phyloP scores from a whole-genome alignment of 2,329 filamentous ascomycete species.

The Diaporthe sp. region DNA sequence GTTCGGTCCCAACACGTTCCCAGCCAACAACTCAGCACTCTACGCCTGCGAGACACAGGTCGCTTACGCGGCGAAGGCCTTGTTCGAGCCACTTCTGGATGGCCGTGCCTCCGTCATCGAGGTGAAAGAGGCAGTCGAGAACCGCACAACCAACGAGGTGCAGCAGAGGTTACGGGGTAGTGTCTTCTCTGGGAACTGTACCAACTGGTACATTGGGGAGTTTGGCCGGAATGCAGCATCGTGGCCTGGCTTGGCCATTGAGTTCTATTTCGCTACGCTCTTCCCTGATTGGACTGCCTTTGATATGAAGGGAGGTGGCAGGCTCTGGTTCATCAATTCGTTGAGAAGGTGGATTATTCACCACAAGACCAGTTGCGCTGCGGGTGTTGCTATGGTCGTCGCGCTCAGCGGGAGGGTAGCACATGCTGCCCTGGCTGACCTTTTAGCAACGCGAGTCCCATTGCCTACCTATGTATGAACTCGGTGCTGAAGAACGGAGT shows the following conservation, averaged over 20 bases:
- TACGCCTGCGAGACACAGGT: conserved; percentile 44
- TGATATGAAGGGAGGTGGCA: neutral
- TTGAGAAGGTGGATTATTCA: neutral
- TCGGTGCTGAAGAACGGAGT: too few species aligned
- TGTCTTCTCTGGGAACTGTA: conserved; percentile 54
- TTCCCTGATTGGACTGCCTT: neutral
- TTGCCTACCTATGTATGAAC: too few species aligned
- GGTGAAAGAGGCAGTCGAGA: conserved; percentile 52
- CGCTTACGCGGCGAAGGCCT: conserved; percentile 41
- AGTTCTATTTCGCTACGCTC: conserved; percentile 43
- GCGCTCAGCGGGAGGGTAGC: too few species aligned
- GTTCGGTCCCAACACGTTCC: conserved; percentile 45
- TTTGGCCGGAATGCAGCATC: conserved; percentile 53
- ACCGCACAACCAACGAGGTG: conserved; percentile 48
- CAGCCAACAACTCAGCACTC: conserved; percentile 43
- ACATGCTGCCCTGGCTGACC: too few species aligned
- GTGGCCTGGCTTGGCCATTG: conserved; percentile 49
- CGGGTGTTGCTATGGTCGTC: too few species aligned
- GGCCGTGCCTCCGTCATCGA: conserved; percentile 50
- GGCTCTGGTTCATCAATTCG: neutral
- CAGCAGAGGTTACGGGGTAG: conserved; percentile 49
- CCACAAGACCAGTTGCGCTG: too few species aligned
- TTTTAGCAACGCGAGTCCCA: too few species aligned
- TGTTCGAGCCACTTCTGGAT: conserved; percentile 48
- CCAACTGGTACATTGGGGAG: conserved; percentile 58